A percentile compares a stretch with the other conserved stretches of the same genome.
Conservation (phyloP, 768 basidiomycete genomes). For the Porpolomopsis calyptriformis region DNA sequence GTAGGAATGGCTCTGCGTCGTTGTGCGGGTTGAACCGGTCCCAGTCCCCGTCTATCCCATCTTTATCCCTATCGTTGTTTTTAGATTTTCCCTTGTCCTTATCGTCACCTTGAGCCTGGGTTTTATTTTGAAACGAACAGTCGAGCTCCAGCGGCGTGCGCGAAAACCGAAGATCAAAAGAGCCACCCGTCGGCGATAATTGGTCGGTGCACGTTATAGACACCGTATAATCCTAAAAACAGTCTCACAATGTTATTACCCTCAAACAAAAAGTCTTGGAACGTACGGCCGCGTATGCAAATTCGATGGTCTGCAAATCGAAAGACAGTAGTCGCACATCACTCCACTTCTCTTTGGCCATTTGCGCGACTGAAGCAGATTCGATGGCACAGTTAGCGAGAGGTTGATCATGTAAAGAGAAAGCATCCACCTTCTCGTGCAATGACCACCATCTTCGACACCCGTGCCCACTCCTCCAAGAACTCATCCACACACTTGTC, state of each 20-base stretch:
- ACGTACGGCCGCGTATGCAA: slow-evolving; percentile 60
- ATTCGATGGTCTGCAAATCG: slow-evolving; percentile 86
- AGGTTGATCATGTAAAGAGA: background rate
- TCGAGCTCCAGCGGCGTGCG: slow-evolving; percentile 28
- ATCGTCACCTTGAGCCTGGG: too few species aligned
- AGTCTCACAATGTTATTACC: background rate
- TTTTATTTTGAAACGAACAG: too few species aligned
- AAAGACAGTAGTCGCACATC: slow-evolving; percentile 82
- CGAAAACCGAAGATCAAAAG: slow-evolving; percentile 66
- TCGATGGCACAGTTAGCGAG: slow-evolving; percentile 1
- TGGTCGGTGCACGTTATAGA: slow-evolving; percentile 74
- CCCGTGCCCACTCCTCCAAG: slow-evolving; percentile 83
- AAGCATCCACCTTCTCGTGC: slow-evolving; percentile 65
- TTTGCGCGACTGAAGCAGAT: slow-evolving; percentile 56
- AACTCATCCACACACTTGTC: slow-evolving; percentile 86
- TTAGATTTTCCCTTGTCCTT: too few species aligned
- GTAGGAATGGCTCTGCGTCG: slow-evolving; percentile 66
- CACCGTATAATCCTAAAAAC: slow-evolving; percentile 57
- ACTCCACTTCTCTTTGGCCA: slow-evolving; percentile 63
- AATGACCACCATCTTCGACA: slow-evolving; percentile 90
- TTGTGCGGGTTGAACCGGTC: slow-evolving; percentile 61
- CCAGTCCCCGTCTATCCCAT: slow-evolving; percentile 6
- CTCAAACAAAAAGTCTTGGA: background rate
- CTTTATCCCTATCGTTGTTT: too few species aligned
- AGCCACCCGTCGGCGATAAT: slow-evolving; percentile 54